Conservation (phyloP, 306 rosid genomes). For the Datisca glomerata region DNA sequence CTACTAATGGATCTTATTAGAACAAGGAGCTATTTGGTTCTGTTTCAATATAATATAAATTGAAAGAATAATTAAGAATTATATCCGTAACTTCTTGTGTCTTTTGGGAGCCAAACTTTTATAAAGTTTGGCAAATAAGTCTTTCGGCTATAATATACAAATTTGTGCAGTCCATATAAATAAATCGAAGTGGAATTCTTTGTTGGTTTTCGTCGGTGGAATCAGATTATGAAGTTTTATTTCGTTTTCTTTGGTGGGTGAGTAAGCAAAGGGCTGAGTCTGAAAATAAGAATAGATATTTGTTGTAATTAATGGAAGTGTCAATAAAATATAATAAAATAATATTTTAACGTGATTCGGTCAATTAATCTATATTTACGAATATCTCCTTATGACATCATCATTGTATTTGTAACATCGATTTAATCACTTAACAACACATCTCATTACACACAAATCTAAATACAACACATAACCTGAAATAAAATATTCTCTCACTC, state of each 20-base stretch:
- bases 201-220: slow-evolving; percentile 35
- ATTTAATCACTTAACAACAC: too few species aligned
- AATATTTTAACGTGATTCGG: too few species aligned
- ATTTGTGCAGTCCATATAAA: slow-evolving; percentile 20
- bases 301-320: not conserved
- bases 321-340: too few species aligned
- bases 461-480: too few species aligned
- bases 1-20: slow-evolving; percentile 17
- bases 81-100: slow-evolving; percentile 19
- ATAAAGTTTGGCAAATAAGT: slow-evolving; percentile 18
- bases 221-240: slow-evolving; percentile 4
- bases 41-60: slow-evolving; percentile 1
- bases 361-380: too few species aligned
- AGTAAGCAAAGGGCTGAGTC: slow-evolving; percentile 10
- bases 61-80: slow-evolving; percentile 1
- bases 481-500: too few species aligned
- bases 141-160: slow-evolving; percentile 19
- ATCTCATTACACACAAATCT: too few species aligned
- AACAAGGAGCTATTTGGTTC: slow-evolving; percentile 26
- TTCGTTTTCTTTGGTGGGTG: slow-evolving; percentile 35
- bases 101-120: slow-evolving; percentile 21
- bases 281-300: not conserved
- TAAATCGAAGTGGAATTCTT: slow-evolving; percentile 53
- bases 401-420: too few species aligned
- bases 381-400: too few species aligned